phyloP scores from a whole-genome alignment of 129 eudicot species.

The Glebionis coronaria region DNA sequence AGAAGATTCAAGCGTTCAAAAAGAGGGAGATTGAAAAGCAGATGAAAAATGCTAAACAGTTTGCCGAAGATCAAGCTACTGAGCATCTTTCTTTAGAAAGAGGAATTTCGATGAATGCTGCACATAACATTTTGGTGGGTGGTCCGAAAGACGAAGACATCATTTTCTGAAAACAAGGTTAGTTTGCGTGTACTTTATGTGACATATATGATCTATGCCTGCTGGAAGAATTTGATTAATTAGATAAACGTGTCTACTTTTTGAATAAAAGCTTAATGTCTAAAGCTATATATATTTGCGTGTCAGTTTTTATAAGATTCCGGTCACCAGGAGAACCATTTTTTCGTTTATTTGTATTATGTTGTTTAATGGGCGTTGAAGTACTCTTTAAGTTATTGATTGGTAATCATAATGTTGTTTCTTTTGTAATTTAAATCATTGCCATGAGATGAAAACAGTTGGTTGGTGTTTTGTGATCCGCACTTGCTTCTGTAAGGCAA shows the following conservation, averaged over 20 bases:
- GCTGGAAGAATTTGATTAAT: constrained; percentile 18
- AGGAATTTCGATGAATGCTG: constrained; percentile 61
- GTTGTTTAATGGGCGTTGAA: constrained; percentile 14
- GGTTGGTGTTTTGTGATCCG: no score
- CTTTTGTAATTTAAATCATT: neutral
- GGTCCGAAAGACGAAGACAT: no score
- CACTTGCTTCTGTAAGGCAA: no score
- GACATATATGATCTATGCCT: constrained; percentile 5
- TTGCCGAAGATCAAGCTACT: constrained; percentile 55
- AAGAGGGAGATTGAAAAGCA: constrained; percentile 75
- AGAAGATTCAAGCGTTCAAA: constrained; percentile 81
- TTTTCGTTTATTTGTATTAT: constrained; percentile 21
- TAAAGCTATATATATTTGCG: constrained; percentile 23
- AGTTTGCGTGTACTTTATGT: constrained; percentile 1
- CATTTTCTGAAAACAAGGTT: no score
- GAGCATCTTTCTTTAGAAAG: constrained; percentile 44
- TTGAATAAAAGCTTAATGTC: constrained; percentile 31
- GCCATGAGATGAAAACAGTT: no score
- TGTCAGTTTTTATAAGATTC: constrained; percentile 3
- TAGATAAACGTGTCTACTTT: constrained; percentile 26
- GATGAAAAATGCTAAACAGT: constrained; percentile 44
- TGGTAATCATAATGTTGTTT: neutral
- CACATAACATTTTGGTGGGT: no score
- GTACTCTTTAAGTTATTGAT: constrained; percentile 23
- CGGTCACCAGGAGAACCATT: neutral